These are phyloP conservation scores for Capsella bursapastoris DNA, from an alignment of 345 rosid species.

Conservation along the genomic window DNA sequence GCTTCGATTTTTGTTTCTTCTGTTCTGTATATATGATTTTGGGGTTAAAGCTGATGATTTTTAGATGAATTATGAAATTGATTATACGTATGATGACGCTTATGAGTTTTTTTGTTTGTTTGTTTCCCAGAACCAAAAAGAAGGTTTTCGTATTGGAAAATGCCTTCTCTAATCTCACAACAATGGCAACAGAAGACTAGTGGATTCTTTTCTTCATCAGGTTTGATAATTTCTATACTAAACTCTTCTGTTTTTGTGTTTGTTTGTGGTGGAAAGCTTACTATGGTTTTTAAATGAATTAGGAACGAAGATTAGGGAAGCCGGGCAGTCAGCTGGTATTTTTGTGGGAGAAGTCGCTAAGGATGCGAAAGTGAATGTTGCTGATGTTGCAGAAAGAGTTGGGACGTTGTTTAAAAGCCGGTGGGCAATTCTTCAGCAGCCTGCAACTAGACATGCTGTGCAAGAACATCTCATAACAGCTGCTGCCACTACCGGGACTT, in stretches of 20 bases:
- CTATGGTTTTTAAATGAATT: slow-evolving; percentile 26
- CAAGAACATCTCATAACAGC: slow-evolving; percentile 83
- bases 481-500: slow-evolving; percentile 86
- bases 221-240: slow-evolving; percentile 43
- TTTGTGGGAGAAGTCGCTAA: slow-evolving; percentile 86
- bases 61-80: slow-evolving; percentile 5
- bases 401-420: slow-evolving; percentile 72
- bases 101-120: neutral
- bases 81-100: neutral
- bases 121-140: too few species aligned
- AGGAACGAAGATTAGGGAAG: slow-evolving; percentile 89
- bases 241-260: neutral
- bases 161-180: slow-evolving; percentile 78
- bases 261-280: slow-evolving; percentile 29
- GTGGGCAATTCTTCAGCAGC: slow-evolving; percentile 87
- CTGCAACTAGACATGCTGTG: slow-evolving; percentile 77
- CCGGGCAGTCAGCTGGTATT: slow-evolving; percentile 79
- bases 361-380: slow-evolving; percentile 89
- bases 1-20: slow-evolving; percentile 3
- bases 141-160: slow-evolving; percentile 37
- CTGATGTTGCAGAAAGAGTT: slow-evolving; percentile 84
- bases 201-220: slow-evolving; percentile 90
- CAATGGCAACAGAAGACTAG: slow-evolving; percentile 89
- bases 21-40: neutral
- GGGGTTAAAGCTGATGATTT: slow-evolving; percentile 1